Percentiles rank a stretch among this genome's conserved stretches.
phyloP scores from a whole-genome alignment of 768 basidiomycete species.

The Kwoniella sp. region DNA sequence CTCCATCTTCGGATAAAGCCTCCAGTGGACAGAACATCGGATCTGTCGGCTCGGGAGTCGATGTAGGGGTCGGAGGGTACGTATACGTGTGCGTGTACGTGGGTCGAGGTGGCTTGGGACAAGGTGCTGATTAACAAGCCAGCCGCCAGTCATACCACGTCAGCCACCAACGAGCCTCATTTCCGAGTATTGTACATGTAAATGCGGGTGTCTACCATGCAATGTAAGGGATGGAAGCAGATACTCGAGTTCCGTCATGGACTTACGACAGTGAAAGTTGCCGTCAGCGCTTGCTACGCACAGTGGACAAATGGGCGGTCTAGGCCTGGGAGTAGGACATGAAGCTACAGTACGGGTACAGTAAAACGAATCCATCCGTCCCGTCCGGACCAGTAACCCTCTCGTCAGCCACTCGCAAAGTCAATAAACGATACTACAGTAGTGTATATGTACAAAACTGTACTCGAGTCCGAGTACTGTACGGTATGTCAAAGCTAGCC shows the following conservation, averaged over 20 bases:
- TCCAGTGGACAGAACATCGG: background rate
- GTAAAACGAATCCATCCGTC: too few relatives aligned
- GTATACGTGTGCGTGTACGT: background rate
- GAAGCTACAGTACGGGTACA: background rate
- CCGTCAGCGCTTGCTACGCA: constrained; percentile 3
- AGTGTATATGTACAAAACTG: too few relatives aligned
- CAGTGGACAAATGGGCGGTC: constrained; percentile 5
- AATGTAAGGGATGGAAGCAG: too few relatives aligned
- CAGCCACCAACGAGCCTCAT: too few relatives aligned
- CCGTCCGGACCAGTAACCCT: too few relatives aligned
- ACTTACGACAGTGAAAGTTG: constrained; percentile 2
- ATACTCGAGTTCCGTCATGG: too few relatives aligned
- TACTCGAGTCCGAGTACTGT: too few relatives aligned
- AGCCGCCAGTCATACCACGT: background rate
- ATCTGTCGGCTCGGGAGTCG: background rate
- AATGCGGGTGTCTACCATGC: too few relatives aligned
- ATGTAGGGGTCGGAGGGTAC: background rate
- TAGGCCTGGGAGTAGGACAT: background rate
- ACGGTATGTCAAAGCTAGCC: too few relatives aligned
- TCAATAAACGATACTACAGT: too few relatives aligned
- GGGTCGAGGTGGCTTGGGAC: background rate
- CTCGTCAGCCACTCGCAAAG: background rate
- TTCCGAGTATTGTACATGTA: too few relatives aligned
- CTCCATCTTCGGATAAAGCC: background rate
- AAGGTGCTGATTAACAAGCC: background rate